Conservation (phyloP, 805 yeast genomes). For the Candida khao-thaluensis region DNA sequence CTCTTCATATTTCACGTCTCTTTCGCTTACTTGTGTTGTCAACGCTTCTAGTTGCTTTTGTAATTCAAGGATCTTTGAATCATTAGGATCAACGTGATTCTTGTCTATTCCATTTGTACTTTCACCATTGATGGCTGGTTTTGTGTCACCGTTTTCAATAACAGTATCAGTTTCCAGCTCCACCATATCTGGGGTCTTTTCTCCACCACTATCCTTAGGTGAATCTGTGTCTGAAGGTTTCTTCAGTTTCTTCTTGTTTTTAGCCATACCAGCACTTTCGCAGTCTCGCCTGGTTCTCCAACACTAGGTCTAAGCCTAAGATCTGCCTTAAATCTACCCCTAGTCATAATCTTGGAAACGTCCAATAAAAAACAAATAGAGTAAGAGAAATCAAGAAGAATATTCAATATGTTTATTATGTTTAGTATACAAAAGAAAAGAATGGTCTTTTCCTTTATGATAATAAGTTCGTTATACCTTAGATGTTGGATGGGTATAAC, state of each 20-base stretch:
- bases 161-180: not conserved
- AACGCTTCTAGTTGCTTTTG: conserved; percentile 2
- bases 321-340: too few relatives aligned
- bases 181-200: not conserved
- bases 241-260: conserved; percentile 6
- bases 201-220: too few relatives aligned
- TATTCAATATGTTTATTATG: conserved; percentile 9
- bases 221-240: conserved; percentile 1
- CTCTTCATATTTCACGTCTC: conserved; percentile 6
- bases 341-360: too few relatives aligned
- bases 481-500: conserved; percentile 99
- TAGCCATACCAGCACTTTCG: conserved; percentile 6
- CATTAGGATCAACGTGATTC: not conserved
- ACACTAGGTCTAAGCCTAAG: too few relatives aligned
- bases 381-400: not conserved
- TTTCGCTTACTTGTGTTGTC: not conserved
- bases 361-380: not conserved
- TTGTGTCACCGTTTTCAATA: not conserved
- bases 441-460: conserved; percentile 13
- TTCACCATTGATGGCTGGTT: not conserved
- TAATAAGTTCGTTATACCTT: conserved; percentile 32
- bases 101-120: conserved; percentile 1
- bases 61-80: conserved; percentile 1
- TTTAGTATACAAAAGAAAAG: conserved; percentile 12
- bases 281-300: not conserved